phyloP scores from a whole-genome alignment of 208 protist genomes.

The Entamoeba dispar region DNA sequence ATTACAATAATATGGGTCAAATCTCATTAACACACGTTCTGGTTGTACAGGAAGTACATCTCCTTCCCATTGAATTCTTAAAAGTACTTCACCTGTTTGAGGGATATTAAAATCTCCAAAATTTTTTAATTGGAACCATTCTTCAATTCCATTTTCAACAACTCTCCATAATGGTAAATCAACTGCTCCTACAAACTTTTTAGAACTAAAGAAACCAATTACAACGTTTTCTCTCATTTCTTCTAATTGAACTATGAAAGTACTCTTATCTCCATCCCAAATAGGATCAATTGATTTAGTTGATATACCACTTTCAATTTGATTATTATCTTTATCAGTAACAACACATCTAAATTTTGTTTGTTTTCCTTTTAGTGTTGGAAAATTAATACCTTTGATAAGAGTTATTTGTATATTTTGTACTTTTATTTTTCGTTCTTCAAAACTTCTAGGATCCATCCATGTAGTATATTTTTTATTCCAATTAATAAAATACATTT shows the following conservation, averaged over 20 bases:
- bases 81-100: background rate
- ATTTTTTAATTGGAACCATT: background rate
- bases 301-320: background rate
- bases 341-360: background rate
- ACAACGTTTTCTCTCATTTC: background rate
- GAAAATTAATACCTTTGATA: background rate
- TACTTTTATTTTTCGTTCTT: background rate
- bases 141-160: background rate
- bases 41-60: background rate
- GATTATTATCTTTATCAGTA: background rate
- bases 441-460: background rate
- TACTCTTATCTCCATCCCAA: background rate
- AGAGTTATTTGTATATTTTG: background rate
- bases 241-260: background rate
- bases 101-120: background rate
- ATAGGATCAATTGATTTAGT: background rate
- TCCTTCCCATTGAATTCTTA: background rate
- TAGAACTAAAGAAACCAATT: background rate
- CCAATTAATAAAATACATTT: background rate
- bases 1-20: background rate
- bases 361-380: background rate
- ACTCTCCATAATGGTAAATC: background rate
- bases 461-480: background rate
- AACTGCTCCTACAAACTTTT: background rate
- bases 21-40: background rate